Conservation (phyloP, 2,329 filamentous ascomycete species). For the Monilinia laxa region DNA sequence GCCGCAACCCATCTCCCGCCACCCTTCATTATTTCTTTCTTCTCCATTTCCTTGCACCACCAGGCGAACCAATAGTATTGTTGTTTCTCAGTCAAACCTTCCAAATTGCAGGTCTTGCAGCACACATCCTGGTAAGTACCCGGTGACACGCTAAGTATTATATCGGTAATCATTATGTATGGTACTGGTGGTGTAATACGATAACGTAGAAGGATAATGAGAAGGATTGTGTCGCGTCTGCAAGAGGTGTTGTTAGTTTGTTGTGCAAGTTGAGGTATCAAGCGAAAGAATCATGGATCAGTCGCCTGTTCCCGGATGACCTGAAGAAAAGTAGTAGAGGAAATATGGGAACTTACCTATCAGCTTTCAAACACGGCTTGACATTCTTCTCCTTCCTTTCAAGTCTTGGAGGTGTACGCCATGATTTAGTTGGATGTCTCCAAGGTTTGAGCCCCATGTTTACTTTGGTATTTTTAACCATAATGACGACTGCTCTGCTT, state of each 20-base stretch:
- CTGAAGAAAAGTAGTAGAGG: neutral
- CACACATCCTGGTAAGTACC: neutral
- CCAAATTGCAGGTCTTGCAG: neutral
- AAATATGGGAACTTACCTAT: neutral
- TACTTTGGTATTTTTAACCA: neutral
- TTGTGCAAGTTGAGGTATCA: neutral
- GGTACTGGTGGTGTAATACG: slow-evolving; percentile 28
- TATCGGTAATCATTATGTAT: slow-evolving; percentile 25
- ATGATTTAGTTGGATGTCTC: neutral
- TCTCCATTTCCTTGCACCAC: slow-evolving; percentile 13
- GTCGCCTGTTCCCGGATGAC: accelerated
- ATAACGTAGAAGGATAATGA: slow-evolving; percentile 29
- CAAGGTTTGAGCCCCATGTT: neutral
- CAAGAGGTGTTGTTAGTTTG: neutral
- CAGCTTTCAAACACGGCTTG: neutral
- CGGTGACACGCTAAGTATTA: slow-evolving; percentile 20
- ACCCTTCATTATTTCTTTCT: slow-evolving; percentile 13
- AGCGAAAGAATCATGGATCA: neutral
- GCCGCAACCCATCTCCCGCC: slow-evolving; percentile 22
- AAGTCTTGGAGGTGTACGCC: neutral
- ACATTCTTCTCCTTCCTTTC: neutral
- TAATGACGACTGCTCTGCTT: neutral
- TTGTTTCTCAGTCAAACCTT: slow-evolving; percentile 7
- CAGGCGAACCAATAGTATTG: slow-evolving; percentile 8
- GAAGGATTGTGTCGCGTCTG: slow-evolving; percentile 25